Base-by-base conservation (phyloP, 1,284 basidiomycete genomes). In the Trichosporon ovoides region DNA sequence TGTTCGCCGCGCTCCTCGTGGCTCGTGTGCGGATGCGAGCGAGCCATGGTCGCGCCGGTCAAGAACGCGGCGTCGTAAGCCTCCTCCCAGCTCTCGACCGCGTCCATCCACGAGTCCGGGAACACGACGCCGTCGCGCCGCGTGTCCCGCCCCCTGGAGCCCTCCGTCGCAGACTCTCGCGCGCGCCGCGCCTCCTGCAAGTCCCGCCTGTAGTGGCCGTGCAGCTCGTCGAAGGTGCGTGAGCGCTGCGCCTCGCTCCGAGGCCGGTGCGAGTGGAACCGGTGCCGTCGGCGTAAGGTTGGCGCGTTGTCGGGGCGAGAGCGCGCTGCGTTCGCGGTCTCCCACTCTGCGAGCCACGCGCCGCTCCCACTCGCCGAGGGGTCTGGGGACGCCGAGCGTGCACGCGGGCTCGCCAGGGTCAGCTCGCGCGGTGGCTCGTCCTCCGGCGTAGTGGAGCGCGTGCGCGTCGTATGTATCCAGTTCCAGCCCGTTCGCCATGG, bases 81-180 rank as follows among this genome's bases (percentile, higher is more conserved):
- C 24, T 36, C 37, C 6, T 20, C 48, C 34, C 22, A 18, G 12
- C 9, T 43, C 18, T 53, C 56, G 34, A 55, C n/a, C n/a, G 18
- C 28, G 19, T 46, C 58, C 16, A 35, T 24, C 55, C 48, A 60
- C 7, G 34, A 20, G 13, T 60, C 59, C 18, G 60, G 57, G 20
- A 62, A 59, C 16, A 62, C 52, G 16, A 62, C 34, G 9, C 57
- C 61, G 52, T 62, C 61, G 14, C 61, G 57, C 22, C 61, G 55
- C 35, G 55, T 62, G 28, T 62, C 61, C 34, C 60, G 16, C 11
- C 18, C 37, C 28, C 28, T 31, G 5, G 28, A 5, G 5, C 28
- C 28, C 28, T 31, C 28, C 5, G 28, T 31, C 28, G 28, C 28
- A 4, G 28, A 31, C 28, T 31, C 28, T 4, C 28, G 28, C 28